phyloP scores from a whole-genome alignment of 208 protist genomes.

The Leishmania martiniquensis region DNA sequence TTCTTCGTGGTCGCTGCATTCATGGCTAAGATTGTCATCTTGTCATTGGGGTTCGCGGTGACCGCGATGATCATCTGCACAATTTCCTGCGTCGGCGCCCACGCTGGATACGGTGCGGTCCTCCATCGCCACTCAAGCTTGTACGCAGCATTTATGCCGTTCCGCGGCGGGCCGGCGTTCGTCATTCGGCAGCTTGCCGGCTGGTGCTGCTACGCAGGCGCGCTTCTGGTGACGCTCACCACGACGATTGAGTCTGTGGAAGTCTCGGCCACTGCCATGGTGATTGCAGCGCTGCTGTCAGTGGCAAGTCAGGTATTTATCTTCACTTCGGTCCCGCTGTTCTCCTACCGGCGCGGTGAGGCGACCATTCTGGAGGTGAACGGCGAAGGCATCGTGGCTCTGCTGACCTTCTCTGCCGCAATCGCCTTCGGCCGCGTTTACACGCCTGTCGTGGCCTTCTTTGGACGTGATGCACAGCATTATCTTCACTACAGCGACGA shows the following conservation, averaged over 20 bases:
- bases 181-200: conserved; percentile 62
- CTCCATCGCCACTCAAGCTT: conserved; percentile 36
- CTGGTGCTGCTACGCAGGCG: conserved; percentile 58
- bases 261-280: conserved; percentile 39
- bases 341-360: conserved; percentile 33
- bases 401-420: conserved; percentile 59
- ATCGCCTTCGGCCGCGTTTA: conserved; percentile 68
- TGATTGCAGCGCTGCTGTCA: conserved; percentile 56
- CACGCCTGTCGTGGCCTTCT: conserved; percentile 43
- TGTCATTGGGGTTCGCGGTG: conserved; percentile 55
- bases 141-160: conserved; percentile 79
- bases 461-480: conserved; percentile 15
- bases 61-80: conserved; percentile 62
- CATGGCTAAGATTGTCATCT: conserved; percentile 35
- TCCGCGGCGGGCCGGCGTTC: conserved; percentile 69
- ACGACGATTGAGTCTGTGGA: conserved; percentile 48
- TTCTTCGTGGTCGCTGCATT: conserved; percentile 72
- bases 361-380: conserved; percentile 75
- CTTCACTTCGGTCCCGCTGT: conserved; percentile 66
- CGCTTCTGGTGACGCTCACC: conserved; percentile 66
- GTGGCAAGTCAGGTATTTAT: conserved; percentile 63
- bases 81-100: conserved; percentile 59
- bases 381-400: conserved; percentile 74
- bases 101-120: conserved; percentile 74
- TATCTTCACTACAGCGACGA: conserved; percentile 21